phyloP scores from a whole-genome alignment of 257 asterid genomes.

The Capsicum baccatum region DNA sequence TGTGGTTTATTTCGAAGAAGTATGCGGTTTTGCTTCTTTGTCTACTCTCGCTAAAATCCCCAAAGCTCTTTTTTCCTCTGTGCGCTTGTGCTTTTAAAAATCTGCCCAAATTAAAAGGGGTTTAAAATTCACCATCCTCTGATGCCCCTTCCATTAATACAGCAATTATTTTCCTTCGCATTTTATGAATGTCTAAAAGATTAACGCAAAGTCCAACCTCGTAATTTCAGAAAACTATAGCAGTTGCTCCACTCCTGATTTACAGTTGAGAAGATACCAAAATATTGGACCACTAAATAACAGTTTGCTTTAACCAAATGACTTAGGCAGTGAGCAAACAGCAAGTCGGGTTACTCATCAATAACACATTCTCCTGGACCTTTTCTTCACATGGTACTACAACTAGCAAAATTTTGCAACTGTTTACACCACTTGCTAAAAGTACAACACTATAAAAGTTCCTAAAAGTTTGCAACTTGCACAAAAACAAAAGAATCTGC shows the following conservation, averaged over 20 bases:
- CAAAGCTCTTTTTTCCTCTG: no score
- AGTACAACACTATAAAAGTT: not conserved
- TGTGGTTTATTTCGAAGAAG: no score
- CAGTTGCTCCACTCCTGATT: not conserved
- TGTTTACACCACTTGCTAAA: slow-evolving; percentile 8
- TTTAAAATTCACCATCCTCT: slow-evolving; percentile 2
- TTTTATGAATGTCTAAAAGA: not conserved
- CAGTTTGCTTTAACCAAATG: slow-evolving; percentile 3
- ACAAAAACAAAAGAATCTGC: not conserved
- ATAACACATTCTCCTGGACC: not conserved
- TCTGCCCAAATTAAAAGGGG: not conserved
- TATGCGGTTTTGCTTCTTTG: no score
- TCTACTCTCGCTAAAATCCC: no score
- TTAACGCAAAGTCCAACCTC: not conserved
- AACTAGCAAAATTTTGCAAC: not conserved
- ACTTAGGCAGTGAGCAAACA: not conserved
- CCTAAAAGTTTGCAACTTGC: not conserved
- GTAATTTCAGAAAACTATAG: not conserved
- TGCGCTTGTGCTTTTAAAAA: no score
- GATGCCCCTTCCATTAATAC: not conserved
- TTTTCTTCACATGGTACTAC: not conserved
- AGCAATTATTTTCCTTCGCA: not conserved
- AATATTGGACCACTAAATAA: not conserved
- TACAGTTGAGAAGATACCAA: not conserved
- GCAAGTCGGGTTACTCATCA: not conserved